Conservation (phyloP, 2,329 filamentous ascomycete species). For the Aspergillus clavatus region DNA sequence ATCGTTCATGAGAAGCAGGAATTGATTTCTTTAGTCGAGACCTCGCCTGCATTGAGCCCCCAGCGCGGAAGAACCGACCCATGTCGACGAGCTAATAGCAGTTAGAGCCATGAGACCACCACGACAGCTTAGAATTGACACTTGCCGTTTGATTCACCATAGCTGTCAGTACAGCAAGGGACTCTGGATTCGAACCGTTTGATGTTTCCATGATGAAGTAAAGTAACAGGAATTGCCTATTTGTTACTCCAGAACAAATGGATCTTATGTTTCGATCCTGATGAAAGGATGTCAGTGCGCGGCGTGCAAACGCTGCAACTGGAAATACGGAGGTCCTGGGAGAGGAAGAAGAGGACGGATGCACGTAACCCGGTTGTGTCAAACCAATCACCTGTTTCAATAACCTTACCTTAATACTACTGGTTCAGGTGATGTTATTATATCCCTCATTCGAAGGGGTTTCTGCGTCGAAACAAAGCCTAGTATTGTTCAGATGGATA, state of each 20-base stretch:
- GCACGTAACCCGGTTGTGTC: too few relatives aligned
- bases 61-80: constrained; percentile 37
- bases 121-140: background rate
- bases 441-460: too few relatives aligned
- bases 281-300: too few relatives aligned
- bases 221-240: too few relatives aligned
- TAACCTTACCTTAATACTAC: too few relatives aligned
- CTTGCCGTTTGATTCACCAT: constrained; percentile 37
- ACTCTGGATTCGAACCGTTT: constrained; percentile 28
- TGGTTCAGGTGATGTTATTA: background rate
- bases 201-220: constrained; percentile 19
- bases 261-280: too few relatives aligned
- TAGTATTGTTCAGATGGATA: background rate
- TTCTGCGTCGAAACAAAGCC: background rate
- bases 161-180: constrained; percentile 32
- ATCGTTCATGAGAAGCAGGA: constrained; percentile 36
- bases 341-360: too few relatives aligned
- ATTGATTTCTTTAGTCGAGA: constrained; percentile 35
- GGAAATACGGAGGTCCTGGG: too few relatives aligned
- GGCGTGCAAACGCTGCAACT: too few relatives aligned
- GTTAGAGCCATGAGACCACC: constrained; percentile 14
- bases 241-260: too few relatives aligned
- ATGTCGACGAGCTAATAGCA: constrained; percentile 37
- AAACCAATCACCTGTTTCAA: too few relatives aligned
- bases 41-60: constrained; percentile 30